phyloP scores from a whole-genome alignment of 768 basidiomycete species.

The Gelatoporia subvermispora region DNA sequence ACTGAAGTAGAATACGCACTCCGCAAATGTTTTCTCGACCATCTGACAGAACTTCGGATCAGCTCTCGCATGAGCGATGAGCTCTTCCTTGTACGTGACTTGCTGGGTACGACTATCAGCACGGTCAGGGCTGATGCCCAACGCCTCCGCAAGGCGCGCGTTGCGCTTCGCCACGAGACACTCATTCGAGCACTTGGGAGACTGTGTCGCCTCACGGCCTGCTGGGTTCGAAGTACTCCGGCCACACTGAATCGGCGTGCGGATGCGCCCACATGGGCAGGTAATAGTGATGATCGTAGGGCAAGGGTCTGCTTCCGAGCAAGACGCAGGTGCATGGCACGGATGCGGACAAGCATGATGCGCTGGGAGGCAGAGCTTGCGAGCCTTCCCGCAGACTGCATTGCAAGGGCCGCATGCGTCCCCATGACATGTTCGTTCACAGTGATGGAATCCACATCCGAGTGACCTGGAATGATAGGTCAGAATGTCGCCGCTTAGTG shows the following conservation, averaged over 20 bases:
- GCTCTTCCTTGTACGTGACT: constrained; percentile 57
- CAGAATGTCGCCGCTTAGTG: not conserved
- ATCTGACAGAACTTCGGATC: constrained; percentile 63
- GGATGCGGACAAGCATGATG: constrained; percentile 70
- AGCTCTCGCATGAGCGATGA: constrained; percentile 54
- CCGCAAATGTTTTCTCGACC: constrained; percentile 79
- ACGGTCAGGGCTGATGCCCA: constrained; percentile 69
- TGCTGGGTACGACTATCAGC: constrained; percentile 31
- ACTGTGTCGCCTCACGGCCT: constrained; percentile 35
- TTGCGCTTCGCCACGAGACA: constrained; percentile 86
- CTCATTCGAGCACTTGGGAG: constrained; percentile 75
- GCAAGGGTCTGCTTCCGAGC: constrained; percentile 79
- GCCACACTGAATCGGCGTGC: constrained; percentile 71
- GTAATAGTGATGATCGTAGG: constrained; percentile 56
- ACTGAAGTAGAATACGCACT: constrained; percentile 30
- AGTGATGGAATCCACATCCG: constrained; percentile 85
- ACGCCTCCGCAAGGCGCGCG: constrained; percentile 81
- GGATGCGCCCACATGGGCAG: constrained; percentile 82
- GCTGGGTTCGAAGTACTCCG: constrained; percentile 42
- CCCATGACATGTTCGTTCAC: constrained; percentile 76
- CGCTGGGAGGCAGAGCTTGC: constrained; percentile 72
- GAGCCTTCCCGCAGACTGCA: constrained; percentile 78
- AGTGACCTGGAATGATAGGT: constrained; percentile 46
- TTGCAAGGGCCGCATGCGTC: constrained; percentile 78
- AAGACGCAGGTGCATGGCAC: constrained; percentile 88